phyloP scores from a whole-genome alignment of 371 early-diverging fungal species.

The Mucor indicus region DNA sequence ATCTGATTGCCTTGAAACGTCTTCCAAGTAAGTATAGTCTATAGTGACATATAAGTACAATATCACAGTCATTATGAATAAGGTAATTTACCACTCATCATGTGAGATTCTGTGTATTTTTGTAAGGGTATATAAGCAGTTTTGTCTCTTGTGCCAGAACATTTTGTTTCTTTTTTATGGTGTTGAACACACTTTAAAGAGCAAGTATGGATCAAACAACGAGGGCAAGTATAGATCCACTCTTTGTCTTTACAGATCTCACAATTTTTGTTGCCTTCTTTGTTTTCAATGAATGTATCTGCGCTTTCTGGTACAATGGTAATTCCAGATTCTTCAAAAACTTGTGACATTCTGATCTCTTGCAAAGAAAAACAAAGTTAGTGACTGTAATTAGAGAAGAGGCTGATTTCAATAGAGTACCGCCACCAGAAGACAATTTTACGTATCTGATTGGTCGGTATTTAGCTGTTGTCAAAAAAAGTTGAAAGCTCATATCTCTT shows the following conservation, averaged over 20 bases:
- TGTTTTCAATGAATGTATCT: background rate
- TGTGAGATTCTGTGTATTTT: constrained; percentile 50
- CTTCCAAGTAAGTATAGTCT: constrained; percentile 51
- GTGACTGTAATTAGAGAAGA: background rate
- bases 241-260: constrained; percentile 30
- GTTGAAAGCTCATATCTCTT: background rate
- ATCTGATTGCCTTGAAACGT: constrained; percentile 35
- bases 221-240: constrained; percentile 71
- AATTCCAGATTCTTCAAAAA: background rate
- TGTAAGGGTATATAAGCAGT: constrained; percentile 55
- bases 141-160: constrained; percentile 64
- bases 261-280: constrained; percentile 15
- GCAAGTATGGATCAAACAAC: constrained; percentile 61
- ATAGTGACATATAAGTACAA: background rate
- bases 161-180: constrained; percentile 57
- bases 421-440: no score
- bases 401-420: no score
- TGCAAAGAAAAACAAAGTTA: background rate
- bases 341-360: no score
- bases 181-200: constrained; percentile 62
- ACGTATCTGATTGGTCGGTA: no score
- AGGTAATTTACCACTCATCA: constrained; percentile 62
- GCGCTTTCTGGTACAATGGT: background rate
- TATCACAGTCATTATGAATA: no score
- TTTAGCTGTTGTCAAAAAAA: no score